phyloP scores from a whole-genome alignment of 306 rosid genomes.

The Dryas alaskensis region DNA sequence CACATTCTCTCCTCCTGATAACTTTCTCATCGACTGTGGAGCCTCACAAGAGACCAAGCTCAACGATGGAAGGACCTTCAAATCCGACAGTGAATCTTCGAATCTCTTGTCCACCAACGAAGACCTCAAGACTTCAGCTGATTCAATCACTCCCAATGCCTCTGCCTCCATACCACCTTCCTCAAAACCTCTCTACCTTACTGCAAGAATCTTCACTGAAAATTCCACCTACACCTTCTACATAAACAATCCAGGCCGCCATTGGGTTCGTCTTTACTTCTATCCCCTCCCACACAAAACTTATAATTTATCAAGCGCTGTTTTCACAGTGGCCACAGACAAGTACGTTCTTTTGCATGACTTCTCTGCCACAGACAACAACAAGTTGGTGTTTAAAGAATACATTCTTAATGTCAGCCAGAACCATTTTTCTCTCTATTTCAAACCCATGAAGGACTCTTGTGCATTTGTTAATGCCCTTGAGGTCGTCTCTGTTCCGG shows the following conservation, averaged over 20 bases:
- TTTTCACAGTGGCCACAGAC: slow-evolving; percentile 52
- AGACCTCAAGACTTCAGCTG: slow-evolving; percentile 44
- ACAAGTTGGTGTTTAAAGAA: slow-evolving; percentile 50
- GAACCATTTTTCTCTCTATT: slow-evolving; percentile 51
- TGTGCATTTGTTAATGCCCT: slow-evolving; percentile 73
- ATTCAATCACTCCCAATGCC: slow-evolving; percentile 27
- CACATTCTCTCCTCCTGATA: slow-evolving; percentile 48
- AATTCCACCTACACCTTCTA: slow-evolving; percentile 56
- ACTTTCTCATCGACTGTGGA: slow-evolving; percentile 75
- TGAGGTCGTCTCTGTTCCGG: slow-evolving; percentile 82
- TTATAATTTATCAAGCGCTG: slow-evolving; percentile 48
- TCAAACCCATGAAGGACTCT: slow-evolving; percentile 56
- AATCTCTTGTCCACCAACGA: slow-evolving; percentile 57
- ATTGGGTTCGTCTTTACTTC: slow-evolving; percentile 85
- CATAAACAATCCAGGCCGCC: slow-evolving; percentile 50
- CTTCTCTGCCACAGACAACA: slow-evolving; percentile 38
- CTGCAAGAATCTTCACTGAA: slow-evolving; percentile 54
- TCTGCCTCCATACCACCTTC: slow-evolving; percentile 37
- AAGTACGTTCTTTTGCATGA: slow-evolving; percentile 54
- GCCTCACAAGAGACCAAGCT: slow-evolving; percentile 40
- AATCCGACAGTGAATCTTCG: slow-evolving; percentile 64
- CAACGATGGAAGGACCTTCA: slow-evolving; percentile 60
- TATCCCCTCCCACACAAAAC: slow-evolving; percentile 50
- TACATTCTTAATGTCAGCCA: slow-evolving; percentile 51
- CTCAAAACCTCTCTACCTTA: slow-evolving; percentile 42